Evolutionary conservation across 2,329 filamentous ascomycete genomes (phyloP), one percentile per base, ranked within the genome.

Genomic region (Penicillium sp.): DNA sequence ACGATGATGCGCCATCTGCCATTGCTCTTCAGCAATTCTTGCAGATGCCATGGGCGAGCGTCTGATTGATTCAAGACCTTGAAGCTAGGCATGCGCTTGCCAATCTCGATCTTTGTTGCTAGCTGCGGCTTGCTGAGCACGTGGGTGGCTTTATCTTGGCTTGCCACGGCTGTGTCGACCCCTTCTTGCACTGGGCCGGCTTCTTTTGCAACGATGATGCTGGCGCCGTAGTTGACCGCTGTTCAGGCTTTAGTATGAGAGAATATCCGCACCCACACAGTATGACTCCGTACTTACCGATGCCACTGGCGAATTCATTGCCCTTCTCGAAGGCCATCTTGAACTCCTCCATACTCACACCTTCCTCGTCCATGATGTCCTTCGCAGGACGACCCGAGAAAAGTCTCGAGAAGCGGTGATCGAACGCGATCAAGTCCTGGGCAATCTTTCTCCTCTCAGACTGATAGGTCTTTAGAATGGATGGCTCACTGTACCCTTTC

Each of bases 351-450:
- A 88, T 85, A 62, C 77, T 84, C 56, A 89, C 82, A 0, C 86
- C 86, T 50, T 82, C 82, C 59, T 83, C 82, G 62, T 88, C 85
- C 74, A 84, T 80, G 24, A 85, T 76, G 55, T 86, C 84, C 68
- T 84, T 86, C 36, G 81, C 84, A 1, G 82, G 86, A n/a, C 78
- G 77, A 1, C 81, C 82, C 0, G 81, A 82, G 70, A 87, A 87
- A 0, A 87, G 75, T 1, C 81, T 75, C 5, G 81, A 82, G 63
- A 87, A 85, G 37, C 77, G 79, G 58, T 84, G 82, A 66, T 88
- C 86, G 60, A 88, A 87, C 3, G 80, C 78, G 60, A 92, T 90
- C 0, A 91, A 81, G 40, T 88, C 83, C 61, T 87, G 79, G 0
- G 89, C 89, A 2, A 90, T 83, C 9, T 77, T 78, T 6, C 82